Evolutionary conservation across 495 filamentous ascomycete species (phyloP).

Genomic region (Aspergillus coremiiformis): DNA sequence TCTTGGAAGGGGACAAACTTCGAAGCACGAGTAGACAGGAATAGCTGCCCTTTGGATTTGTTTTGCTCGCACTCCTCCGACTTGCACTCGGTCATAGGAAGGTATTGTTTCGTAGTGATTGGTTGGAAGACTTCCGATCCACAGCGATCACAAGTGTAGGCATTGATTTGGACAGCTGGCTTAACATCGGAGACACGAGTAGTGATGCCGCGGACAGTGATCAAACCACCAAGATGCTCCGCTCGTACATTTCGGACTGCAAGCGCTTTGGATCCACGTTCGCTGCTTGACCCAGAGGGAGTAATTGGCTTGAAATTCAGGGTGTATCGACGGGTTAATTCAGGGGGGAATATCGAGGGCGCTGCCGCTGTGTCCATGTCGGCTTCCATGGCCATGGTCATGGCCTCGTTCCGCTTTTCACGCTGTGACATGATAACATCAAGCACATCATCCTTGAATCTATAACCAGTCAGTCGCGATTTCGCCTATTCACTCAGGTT

Average conservation of each 20-base stretch:
- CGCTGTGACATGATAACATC: constrained; percentile 94
- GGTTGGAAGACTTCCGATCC: constrained; percentile 98
- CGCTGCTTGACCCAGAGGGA: constrained; percentile 56
- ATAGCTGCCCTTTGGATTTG: constrained; percentile 85
- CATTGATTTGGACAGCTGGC: constrained; percentile 92
- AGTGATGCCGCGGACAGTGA: constrained; percentile 89
- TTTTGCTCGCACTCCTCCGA: constrained; percentile 85
- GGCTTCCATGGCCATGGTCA: constrained; percentile 59
- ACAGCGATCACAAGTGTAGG: constrained; percentile 94
- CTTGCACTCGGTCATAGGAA: constrained; percentile 75
- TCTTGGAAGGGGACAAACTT: constrained; percentile 98
- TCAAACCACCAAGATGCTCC: constrained; percentile 85
- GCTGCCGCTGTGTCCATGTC: constrained; percentile 50
- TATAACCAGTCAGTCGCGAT: constrained; percentile 23
- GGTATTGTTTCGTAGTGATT: constrained; percentile 81
- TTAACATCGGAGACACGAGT: constrained; percentile 97
- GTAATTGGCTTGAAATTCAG: constrained; percentile 90
- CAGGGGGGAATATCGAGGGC: constrained; percentile 70
- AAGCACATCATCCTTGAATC: constrained; percentile 94
- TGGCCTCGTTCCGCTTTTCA: constrained; percentile 71
- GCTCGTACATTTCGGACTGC: constrained; percentile 89
- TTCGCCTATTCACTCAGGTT: neutral
- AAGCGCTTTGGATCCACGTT: constrained; percentile 64
- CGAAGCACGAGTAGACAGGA: constrained; percentile 86
- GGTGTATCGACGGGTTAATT: constrained; percentile 88